phyloP scores from a whole-genome alignment of 1,284 basidiomycete species.

The Ganoderma multipileum region DNA sequence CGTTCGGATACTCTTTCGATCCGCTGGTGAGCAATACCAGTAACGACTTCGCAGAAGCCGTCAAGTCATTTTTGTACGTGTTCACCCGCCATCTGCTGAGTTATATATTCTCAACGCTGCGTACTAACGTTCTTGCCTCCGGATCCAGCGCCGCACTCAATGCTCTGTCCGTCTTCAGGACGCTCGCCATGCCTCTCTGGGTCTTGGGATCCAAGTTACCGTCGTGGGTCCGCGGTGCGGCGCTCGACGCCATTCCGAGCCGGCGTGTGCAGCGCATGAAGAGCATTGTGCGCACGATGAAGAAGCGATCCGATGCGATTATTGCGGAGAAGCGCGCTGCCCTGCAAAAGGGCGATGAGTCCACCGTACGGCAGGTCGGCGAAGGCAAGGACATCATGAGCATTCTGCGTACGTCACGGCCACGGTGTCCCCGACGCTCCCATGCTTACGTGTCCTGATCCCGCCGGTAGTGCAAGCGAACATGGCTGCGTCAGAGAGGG shows the following conservation, averaged over 20 bases:
- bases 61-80: constrained; percentile 34
- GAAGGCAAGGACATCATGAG: constrained; percentile 54
- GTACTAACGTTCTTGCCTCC: neutral
- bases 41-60: constrained; percentile 35
- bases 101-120: neutral
- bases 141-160: constrained; percentile 7
- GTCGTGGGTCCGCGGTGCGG: constrained; percentile 42
- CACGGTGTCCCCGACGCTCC: too few species aligned
- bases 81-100: neutral
- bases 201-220: constrained; percentile 22
- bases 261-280: constrained; percentile 42
- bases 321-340: constrained; percentile 45
- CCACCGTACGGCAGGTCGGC: constrained; percentile 38
- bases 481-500: constrained; percentile 32
- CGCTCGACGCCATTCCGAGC: constrained; percentile 45
- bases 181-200: constrained; percentile 16
- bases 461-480: constrained; percentile 35
- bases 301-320: constrained; percentile 45
- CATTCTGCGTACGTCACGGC: constrained; percentile 44
- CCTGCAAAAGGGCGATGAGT: constrained; percentile 32
- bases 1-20: constrained; percentile 48
- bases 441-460: too few species aligned
- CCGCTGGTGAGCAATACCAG: constrained; percentile 38
- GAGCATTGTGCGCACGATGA: constrained; percentile 47
- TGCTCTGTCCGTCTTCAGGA: neutral